Conservation (phyloP, 176 grass and related monocot genomes). For the Cenchrus purpureus region DNA sequence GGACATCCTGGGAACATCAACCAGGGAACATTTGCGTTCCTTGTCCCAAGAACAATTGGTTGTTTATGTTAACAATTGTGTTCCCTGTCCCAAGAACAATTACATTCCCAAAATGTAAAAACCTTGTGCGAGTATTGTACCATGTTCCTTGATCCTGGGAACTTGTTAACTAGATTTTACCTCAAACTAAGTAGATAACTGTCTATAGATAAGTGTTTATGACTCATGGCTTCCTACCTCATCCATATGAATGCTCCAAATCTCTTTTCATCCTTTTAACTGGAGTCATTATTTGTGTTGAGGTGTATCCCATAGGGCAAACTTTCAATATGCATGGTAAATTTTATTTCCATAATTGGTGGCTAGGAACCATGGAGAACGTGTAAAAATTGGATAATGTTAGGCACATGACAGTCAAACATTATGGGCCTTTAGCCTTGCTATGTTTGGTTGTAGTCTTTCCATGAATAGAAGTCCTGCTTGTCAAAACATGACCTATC, state of each 20-base stretch:
- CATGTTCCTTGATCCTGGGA: not conserved
- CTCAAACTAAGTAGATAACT: slow-evolving; percentile 17
- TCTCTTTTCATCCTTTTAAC: not conserved
- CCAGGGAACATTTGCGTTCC: not conserved
- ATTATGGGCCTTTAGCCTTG: not conserved
- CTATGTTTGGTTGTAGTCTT: slow-evolving; percentile 1
- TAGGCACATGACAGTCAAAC: not conserved
- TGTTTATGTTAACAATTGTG: no score
- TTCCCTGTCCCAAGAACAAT: not conserved
- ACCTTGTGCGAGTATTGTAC: not conserved
- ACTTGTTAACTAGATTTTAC: not conserved
- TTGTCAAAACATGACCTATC: slow-evolving; percentile 3
- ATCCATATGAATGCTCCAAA: slow-evolving; percentile 9
- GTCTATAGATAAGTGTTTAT: slow-evolving; percentile 19
- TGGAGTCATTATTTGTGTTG: not conserved
- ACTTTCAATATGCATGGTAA: not conserved
- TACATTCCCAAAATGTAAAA: not conserved
- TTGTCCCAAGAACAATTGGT: no score
- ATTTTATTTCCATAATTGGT: not conserved
- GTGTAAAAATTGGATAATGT: not conserved
- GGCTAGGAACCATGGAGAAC: not conserved
- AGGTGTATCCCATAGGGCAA: not conserved
- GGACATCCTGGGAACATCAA: not conserved
- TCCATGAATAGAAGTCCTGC: slow-evolving; percentile 13
- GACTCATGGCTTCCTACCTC: not conserved